Conservation (phyloP, 441 rosid species). For the Melastoma candidum region DNA sequence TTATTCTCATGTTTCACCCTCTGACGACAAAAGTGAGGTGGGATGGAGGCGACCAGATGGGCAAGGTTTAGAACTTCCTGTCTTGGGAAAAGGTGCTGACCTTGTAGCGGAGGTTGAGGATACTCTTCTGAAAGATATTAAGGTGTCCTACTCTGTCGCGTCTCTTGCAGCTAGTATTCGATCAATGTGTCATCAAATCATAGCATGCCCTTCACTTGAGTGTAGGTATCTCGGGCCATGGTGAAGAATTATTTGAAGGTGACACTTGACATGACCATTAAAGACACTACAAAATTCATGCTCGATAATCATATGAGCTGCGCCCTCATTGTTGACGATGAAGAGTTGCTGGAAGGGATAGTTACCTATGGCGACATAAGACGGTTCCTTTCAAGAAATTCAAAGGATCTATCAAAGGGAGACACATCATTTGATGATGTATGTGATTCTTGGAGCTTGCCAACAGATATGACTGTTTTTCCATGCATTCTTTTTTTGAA, state of each 20-base stretch:
- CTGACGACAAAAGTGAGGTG: constrained; percentile 39
- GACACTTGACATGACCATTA: constrained; percentile 37
- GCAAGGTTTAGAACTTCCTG: constrained; percentile 53
- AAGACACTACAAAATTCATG: constrained; percentile 70
- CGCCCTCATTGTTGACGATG: constrained; percentile 62
- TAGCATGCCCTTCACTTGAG: constrained; percentile 1
- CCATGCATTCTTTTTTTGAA: too few relatives aligned
- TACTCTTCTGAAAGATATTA: constrained; percentile 55
- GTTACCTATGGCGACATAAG: constrained; percentile 68
- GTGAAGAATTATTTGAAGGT: constrained; percentile 68
- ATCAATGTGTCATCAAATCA: constrained; percentile 2
- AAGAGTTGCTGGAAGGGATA: constrained; percentile 70
- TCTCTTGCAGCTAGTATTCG: background rate
- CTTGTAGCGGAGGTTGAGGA: constrained; percentile 48
- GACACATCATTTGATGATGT: constrained; percentile 48
- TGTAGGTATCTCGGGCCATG: constrained; percentile 66
- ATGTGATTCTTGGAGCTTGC: constrained; percentile 12
- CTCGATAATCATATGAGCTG: constrained; percentile 58
- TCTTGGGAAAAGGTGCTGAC: constrained; percentile 40
- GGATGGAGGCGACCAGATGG: constrained; percentile 33
- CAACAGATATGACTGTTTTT: too few relatives aligned
- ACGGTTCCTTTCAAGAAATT: constrained; percentile 39
- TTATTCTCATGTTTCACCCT: constrained; percentile 56
- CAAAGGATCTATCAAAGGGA: constrained; percentile 26
- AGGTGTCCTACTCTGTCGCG: constrained; percentile 25